Conservation (phyloP, 1,284 basidiomycete species). For the Cutaneotrichosporon sp. region DNA sequence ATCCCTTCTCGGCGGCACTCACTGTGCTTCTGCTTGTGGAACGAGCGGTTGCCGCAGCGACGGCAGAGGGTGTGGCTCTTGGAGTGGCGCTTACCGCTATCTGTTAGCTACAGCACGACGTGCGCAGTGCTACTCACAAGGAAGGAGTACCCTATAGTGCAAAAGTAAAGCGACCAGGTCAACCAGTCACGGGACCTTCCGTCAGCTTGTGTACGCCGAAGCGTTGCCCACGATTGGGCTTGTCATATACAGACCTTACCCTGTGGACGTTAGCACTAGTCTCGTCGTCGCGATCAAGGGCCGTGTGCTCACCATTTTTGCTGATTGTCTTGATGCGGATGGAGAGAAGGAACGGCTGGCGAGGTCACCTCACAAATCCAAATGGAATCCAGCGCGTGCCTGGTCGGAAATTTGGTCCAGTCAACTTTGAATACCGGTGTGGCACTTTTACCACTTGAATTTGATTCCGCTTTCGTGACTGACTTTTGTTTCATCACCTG, state of each 20-base stretch:
- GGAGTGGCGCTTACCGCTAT: constrained; percentile 86
- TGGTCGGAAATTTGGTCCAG: too few relatives aligned
- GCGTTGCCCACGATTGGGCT: not conserved
- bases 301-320: constrained; percentile 12
- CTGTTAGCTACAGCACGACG: too few relatives aligned
- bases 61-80: constrained; percentile 98
- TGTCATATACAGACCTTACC: constrained; percentile 15
- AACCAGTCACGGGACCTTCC: constrained; percentile 44
- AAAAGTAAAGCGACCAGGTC: constrained; percentile 59
- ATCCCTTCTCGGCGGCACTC: constrained; percentile 40
- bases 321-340: constrained; percentile 7
- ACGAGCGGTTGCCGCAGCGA: constrained; percentile 84
- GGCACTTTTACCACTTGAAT: too few relatives aligned
- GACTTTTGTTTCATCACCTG: too few relatives aligned
- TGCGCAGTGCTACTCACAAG: too few relatives aligned
- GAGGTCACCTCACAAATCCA: too few relatives aligned
- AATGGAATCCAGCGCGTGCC: too few relatives aligned
- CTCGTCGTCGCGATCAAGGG: not conserved
- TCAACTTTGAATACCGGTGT: too few relatives aligned
- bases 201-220: constrained; percentile 24
- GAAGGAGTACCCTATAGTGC: constrained; percentile 74
- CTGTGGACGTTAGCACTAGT: constrained; percentile 10
- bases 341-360: too few relatives aligned
- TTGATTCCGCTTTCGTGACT: too few relatives aligned
- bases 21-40: constrained; percentile 98